Evolutionary conservation across 192 early-diverging fungal genomes (phyloP).

Genomic region (Allomyces macrogynus): DNA sequence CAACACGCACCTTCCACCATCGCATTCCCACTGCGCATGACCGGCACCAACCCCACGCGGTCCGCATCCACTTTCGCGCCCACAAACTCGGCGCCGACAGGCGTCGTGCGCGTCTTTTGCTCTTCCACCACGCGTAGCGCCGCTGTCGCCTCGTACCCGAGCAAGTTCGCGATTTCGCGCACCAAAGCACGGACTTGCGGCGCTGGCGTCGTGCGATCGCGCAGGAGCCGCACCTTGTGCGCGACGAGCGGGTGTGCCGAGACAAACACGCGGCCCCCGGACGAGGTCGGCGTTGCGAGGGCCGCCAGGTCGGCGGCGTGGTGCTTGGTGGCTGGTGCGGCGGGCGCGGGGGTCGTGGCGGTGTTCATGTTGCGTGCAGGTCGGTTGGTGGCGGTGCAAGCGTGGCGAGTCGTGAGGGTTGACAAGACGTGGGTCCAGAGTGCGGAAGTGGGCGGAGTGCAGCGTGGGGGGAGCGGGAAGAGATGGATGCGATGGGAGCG

Average conservation of each 20-base stretch:
- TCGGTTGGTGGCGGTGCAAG: too few relatives aligned
- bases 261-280: conserved; percentile 8
- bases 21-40: conserved; percentile 40
- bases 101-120: conserved; percentile 12
- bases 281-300: neutral
- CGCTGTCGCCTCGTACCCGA: conserved; percentile 41
- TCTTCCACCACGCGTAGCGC: conserved; percentile 16
- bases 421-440: too few relatives aligned
- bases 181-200: conserved; percentile 29
- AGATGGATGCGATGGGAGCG: too few relatives aligned
- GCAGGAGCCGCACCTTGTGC: conserved; percentile 34
- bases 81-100: conserved; percentile 22
- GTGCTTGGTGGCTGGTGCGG: too few relatives aligned
- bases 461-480: too few relatives aligned
- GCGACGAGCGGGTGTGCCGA: conserved; percentile 34
- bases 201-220: conserved; percentile 19
- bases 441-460: too few relatives aligned
- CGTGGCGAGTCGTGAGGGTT: too few relatives aligned
- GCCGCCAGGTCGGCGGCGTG: too few relatives aligned
- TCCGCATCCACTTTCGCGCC: conserved; percentile 11
- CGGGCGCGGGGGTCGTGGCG: too few relatives aligned
- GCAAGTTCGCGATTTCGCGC: conserved; percentile 24
- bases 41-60: conserved; percentile 33
- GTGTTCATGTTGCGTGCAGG: too few relatives aligned
- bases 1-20: conserved; percentile 26